These are phyloP conservation scores for Leptomonas seymouri DNA, from an alignment of 208 protist genomes.

Conservation along the genomic window DNA sequence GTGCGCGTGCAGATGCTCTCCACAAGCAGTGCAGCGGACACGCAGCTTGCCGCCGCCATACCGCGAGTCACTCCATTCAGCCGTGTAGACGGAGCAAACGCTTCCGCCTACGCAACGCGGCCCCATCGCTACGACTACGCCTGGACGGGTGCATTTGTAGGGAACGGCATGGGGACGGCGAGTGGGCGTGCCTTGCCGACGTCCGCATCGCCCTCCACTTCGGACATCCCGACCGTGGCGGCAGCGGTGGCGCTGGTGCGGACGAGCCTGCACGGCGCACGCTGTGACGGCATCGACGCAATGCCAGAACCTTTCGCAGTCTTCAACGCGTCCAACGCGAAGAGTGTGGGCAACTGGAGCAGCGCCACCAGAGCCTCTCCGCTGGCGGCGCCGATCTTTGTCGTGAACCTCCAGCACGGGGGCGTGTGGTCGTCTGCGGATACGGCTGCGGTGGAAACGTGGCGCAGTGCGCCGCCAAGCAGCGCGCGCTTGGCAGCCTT, in stretches of 20 bases:
- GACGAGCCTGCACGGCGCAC: conserved; percentile 42
- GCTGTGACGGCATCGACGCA: conserved; percentile 38
- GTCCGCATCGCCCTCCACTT: neutral
- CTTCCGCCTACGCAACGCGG: conserved; percentile 23
- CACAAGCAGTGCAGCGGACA: conserved; percentile 12
- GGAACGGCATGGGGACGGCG: conserved; percentile 48
- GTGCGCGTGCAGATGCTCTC: conserved; percentile 30
- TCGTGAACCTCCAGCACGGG: conserved; percentile 46
- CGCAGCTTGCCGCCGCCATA: neutral
- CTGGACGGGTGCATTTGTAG: conserved; percentile 41
- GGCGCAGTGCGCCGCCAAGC: conserved; percentile 10
- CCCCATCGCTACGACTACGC: conserved; percentile 44
- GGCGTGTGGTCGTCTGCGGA: conserved; percentile 25
- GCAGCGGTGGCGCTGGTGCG: conserved; percentile 62
- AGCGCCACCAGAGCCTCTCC: conserved; percentile 7
- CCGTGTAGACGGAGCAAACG: neutral
- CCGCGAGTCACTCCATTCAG: conserved; percentile 2
- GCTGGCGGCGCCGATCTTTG: conserved; percentile 56
- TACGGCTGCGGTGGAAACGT: conserved; percentile 19
- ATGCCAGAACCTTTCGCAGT: conserved; percentile 15
- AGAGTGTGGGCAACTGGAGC: neutral
- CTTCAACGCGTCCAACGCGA: neutral
- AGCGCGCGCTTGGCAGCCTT: conserved; percentile 1
- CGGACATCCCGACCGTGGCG: conserved; percentile 36
- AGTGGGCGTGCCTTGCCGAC: conserved; percentile 15